Evolutionary conservation across 2,329 filamentous ascomycete genomes (phyloP).

Genomic region (Calonectria montana): DNA sequence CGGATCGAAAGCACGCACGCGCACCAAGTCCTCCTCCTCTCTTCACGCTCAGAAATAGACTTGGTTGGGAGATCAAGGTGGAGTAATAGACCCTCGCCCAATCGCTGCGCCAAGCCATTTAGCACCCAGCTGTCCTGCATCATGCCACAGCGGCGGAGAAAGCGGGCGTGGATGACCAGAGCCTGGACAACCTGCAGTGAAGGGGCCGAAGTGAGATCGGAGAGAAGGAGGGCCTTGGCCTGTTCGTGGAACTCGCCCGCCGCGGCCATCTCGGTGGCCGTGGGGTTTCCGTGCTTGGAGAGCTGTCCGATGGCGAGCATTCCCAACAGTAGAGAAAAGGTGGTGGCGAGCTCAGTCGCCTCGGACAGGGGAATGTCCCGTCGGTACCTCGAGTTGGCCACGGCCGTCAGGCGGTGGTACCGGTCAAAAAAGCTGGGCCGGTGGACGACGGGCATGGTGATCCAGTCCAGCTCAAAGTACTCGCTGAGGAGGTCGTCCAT

Average conservation of each 20-base stretch:
- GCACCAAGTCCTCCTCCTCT: constrained; percentile 41
- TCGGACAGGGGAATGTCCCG: constrained; percentile 42
- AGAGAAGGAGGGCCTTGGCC: constrained; percentile 35
- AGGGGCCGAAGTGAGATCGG: constrained; percentile 34
- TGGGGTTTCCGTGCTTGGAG: constrained; percentile 24
- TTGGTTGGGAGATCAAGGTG: constrained; percentile 38
- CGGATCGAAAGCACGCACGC: constrained; percentile 35
- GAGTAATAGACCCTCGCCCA: constrained; percentile 39
- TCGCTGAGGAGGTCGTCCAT: constrained; percentile 41
- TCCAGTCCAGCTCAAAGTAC: constrained; percentile 42
- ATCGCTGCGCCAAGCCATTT: constrained; percentile 37
- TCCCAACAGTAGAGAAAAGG: constrained; percentile 38
- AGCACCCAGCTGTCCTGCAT: constrained; percentile 40
- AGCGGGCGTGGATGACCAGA: constrained; percentile 37
- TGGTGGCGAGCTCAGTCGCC: constrained; percentile 40
- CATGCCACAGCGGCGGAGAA: constrained; percentile 33
- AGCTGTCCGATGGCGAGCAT: constrained; percentile 42
- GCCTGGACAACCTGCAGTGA: constrained; percentile 40
- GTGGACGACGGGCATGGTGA: constrained; percentile 38
- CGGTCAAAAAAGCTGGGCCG: constrained; percentile 38
- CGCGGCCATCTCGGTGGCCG: constrained; percentile 14
- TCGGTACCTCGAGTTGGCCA: constrained; percentile 42
- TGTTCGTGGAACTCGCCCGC: constrained; percentile 41
- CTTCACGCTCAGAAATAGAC: constrained; percentile 34
- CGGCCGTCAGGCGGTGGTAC: constrained; percentile 42